Evolutionary conservation across 2,329 filamentous ascomycete genomes (phyloP).

Genomic region (Ceratocystis ficicola): DNA sequence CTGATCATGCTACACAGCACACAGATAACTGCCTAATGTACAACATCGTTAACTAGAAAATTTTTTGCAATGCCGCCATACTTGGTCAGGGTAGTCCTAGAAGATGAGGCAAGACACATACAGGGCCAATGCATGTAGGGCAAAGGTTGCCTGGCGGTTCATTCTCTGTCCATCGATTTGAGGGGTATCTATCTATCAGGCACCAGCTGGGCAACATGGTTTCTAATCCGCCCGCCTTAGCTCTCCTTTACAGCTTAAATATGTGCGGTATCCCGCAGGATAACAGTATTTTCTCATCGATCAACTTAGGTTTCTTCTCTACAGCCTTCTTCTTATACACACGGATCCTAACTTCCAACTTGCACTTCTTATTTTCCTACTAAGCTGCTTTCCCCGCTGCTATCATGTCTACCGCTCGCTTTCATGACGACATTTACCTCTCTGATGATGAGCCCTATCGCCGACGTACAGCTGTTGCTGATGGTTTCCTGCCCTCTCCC

Average conservation of each 20-base stretch:
- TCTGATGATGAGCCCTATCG: neutral
- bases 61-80: neutral
- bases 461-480: neutral
- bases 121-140: neutral
- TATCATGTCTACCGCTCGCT: neutral
- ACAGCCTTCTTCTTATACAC: neutral
- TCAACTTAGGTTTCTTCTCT: neutral
- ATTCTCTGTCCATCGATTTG: neutral
- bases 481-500: neutral
- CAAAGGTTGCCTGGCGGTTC: neutral
- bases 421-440: neutral
- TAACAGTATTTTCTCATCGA: neutral
- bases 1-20: neutral
- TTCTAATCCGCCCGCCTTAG: neutral
- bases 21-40: neutral
- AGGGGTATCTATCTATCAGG: neutral
- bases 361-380: neutral
- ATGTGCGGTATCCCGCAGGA: neutral
- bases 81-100: neutral
- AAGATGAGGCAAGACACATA: conserved; percentile 2
- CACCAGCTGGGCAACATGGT: neutral
- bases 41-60: neutral
- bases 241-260: neutral
- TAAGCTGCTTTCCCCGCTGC: neutral
- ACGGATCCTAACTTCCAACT: neutral